A percentile compares a stretch with the other conserved stretches of the same genome.
phyloP scores from a whole-genome alignment of 2,329 filamentous ascomycete species.

The Corniculantispora saksenae region DNA sequence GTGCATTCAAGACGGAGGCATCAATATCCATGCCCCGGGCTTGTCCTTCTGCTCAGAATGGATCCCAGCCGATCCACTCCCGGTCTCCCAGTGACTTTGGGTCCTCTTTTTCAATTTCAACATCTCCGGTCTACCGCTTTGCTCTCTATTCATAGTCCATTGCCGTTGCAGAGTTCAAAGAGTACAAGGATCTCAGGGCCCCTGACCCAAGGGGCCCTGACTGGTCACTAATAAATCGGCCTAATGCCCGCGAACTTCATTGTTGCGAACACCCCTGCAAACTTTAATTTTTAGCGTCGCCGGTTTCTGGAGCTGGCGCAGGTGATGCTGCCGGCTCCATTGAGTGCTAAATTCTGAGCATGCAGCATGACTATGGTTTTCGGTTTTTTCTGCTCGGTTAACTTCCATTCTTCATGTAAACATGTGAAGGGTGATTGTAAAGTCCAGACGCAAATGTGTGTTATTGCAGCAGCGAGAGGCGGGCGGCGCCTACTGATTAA shows the following conservation, averaged over 20 bases:
- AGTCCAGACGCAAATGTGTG: too few relatives aligned
- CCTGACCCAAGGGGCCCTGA: too few relatives aligned
- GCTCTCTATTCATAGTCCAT: neutral
- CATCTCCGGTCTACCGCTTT: neutral
- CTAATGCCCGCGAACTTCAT: neutral
- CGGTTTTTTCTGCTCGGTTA: neutral
- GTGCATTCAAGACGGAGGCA: too few relatives aligned
- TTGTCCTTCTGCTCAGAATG: neutral
- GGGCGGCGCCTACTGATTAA: too few relatives aligned
- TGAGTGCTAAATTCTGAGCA: neutral
- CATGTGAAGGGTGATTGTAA: too few relatives aligned
- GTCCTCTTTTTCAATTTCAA: conserved; percentile 1
- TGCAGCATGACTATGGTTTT: neutral
- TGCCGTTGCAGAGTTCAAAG: too few relatives aligned
- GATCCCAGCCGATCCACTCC: neutral
- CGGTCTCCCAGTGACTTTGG: neutral
- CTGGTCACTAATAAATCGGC: neutral
- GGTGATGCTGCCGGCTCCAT: neutral
- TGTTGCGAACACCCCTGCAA: neutral
- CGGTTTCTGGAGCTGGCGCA: neutral
- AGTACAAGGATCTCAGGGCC: too few relatives aligned
- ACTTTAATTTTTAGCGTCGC: conserved; percentile 7
- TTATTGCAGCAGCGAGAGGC: too few relatives aligned
- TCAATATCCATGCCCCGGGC: neutral
- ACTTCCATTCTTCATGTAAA: neutral